Evolutionary conservation across 1,284 basidiomycete species (phyloP), one percentile per base, ranked within the genome.

Genomic region (Microbotryum lychnidis-dioicae): DNA sequence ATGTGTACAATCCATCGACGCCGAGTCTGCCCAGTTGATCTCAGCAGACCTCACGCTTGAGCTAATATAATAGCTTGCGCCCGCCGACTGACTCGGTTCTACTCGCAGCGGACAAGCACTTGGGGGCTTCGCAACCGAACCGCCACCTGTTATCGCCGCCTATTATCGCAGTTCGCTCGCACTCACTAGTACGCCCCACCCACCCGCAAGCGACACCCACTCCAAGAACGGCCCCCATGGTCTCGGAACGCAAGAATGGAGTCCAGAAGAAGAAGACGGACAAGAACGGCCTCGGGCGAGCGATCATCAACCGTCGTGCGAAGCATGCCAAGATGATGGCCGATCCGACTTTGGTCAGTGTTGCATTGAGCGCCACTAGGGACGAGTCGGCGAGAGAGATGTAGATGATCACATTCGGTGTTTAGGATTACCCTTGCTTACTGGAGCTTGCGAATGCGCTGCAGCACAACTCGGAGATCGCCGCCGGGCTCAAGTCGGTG

Each of bases 231-330:
- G 3, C 25, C 25, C 25, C 25, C 25, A 62, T 53, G 56, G 61
- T 25, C 61, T 56, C 6, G 12, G 63, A 64, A 57, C 60, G 63
- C 60, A 64, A 64, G 54, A 57, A 58, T 25, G 65, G 65, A 29
- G 62, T 56, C 3, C 59, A 61, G 46, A 73, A 73, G 58, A 74
- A 74, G 62, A 64, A 70, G 49, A 73, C 86, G 62, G 68, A 70
- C 61, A 64, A 60, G 54, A 65, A 63, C 20, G 91, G 91, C 29
- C 80, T 96, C 25, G 91, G 91, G 50, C 83, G 89, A 67, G 91
- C 91, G 45, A 89, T 96, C 73, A 92, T 93, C 73, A 94, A 96
- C 74, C 83, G 83, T 67, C 85, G 86, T 76, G 81, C 81, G 47
- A 91, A 91, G 74, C 90, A 93, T 80, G 86, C 87, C 27, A 82